A percentile compares a stretch with the other conserved stretches of the same genome.
phyloP scores from a whole-genome alignment of 805 yeast genomes.

The Suhomyces sp. region DNA sequence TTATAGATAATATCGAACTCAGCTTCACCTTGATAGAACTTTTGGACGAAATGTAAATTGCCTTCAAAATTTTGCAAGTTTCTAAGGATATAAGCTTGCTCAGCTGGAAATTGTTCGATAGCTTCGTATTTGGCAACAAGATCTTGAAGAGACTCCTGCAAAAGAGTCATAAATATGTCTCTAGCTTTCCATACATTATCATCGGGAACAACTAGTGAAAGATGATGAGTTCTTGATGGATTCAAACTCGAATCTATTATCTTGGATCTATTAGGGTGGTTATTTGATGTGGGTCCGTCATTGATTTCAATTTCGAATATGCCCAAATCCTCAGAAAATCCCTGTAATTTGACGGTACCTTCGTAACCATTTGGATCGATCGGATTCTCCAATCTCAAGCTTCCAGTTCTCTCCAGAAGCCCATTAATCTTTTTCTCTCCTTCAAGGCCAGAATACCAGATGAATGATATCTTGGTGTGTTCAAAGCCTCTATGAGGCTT shows the following conservation, averaged over 20 bases:
- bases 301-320: slow-evolving; percentile 59
- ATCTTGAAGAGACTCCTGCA: slow-evolving; percentile 65
- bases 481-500: slow-evolving; percentile 53
- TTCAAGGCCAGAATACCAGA: slow-evolving; percentile 79
- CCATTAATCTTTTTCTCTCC: slow-evolving; percentile 35
- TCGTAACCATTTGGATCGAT: slow-evolving; percentile 26
- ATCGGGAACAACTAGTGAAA: slow-evolving; percentile 68
- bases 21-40: slow-evolving; percentile 68
- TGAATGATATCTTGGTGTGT: slow-evolving; percentile 56
- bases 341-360: slow-evolving; percentile 42
- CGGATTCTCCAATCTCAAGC: slow-evolving; percentile 25
- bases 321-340: slow-evolving; percentile 63
- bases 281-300: slow-evolving; percentile 51
- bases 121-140: slow-evolving; percentile 31
- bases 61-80: slow-evolving; percentile 65
- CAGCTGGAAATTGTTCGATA: slow-evolving; percentile 40
- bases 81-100: slow-evolving; percentile 53
- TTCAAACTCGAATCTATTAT: slow-evolving; percentile 46
- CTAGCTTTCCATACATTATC: slow-evolving; percentile 74
- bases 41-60: slow-evolving; percentile 77
- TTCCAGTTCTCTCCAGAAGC: slow-evolving; percentile 17
- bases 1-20: slow-evolving; percentile 72
- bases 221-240: slow-evolving; percentile 61
- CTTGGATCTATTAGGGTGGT: slow-evolving; percentile 35
- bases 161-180: slow-evolving; percentile 67